Base-by-base conservation (phyloP, 768 basidiomycete species). In the Auriscalpium vulgare region DNA sequence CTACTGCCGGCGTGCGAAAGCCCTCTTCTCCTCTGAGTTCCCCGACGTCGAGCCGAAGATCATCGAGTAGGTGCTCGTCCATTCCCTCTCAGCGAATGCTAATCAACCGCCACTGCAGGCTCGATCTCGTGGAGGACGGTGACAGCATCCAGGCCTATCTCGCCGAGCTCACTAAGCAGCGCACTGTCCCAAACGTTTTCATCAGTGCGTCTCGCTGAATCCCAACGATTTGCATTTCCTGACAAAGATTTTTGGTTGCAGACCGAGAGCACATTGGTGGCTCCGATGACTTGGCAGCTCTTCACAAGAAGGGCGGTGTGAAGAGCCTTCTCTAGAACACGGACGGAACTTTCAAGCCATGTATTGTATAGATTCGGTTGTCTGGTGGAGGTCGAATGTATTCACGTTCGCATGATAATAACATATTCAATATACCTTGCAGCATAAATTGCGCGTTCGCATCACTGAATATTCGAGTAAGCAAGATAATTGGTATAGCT, bases 141-240 rank as follows among this genome's bases (percentile, higher is more conserved):
- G 16, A 58, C 16, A 81, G 64, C 0, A 88, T 91, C 55, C 90
- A 92, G 65, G 63, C 69, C 19, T 91, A 90, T 62, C 74, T 93
- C 4, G 19, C 10, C 2, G 54, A 78, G 62, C 85, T 82, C 77
- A 87, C 87, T 0, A 76, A 76, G 0, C 89, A 87, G 62, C 68
- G 79, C 19, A 85, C 85, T 10, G 90, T 92, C 6, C 90, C 90
- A 35, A 87, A 83, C 65, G 76, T 88, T 56, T 92, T 88, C 72
- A 78, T 91, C 65, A 78, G 87, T 88, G 57, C 52, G 76, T 66
- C 37, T 0, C 37, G 38, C 13, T 23, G 1, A n/a, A 58, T n/a
- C 23, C 8, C 8, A 14, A 44, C 10, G 23, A 35, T 17, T 36
- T 37, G n/a, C 37, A 8, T 13, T 40, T 16, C 8, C 50, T 37